These are phyloP conservation scores for Bombardia bombarda DNA, from an alignment of 495 filamentous ascomycete genomes.

Conservation along the genomic window DNA sequence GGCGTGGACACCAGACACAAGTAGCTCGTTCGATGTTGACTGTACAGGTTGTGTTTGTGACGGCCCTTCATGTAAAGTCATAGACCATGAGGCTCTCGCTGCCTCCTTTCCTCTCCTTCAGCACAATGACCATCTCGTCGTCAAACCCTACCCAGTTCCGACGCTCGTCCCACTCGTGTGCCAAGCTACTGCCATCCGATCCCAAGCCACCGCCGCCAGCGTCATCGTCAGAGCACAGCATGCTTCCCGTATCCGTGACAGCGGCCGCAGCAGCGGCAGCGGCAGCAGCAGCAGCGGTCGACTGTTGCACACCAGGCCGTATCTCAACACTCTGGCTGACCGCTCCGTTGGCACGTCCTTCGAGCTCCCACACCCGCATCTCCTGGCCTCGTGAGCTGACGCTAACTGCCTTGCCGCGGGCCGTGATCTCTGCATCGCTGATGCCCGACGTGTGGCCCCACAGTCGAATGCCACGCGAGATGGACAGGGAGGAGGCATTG, in stretches of 20 bases:
- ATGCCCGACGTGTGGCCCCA: slow-evolving; percentile 96
- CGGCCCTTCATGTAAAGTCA: slow-evolving; percentile 71
- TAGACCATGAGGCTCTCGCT: slow-evolving; percentile 76
- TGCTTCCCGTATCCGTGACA: too few species aligned
- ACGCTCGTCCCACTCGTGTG: slow-evolving; percentile 19
- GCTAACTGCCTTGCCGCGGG: slow-evolving; percentile 83
- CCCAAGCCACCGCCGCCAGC: too few species aligned
- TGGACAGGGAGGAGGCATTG: slow-evolving; percentile 52
- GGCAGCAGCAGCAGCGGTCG: not conserved
- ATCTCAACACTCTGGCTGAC: slow-evolving; percentile 34
- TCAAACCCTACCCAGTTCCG: slow-evolving; percentile 80
- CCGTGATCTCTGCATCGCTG: slow-evolving; percentile 75
- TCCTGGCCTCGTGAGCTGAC: slow-evolving; percentile 77
- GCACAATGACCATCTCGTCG: slow-evolving; percentile 83
- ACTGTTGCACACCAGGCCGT: slow-evolving; percentile 27
- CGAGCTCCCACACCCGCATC: slow-evolving; percentile 89
- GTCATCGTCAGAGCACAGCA: too few species aligned
- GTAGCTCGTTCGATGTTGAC: too few species aligned
- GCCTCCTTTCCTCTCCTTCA: slow-evolving; percentile 61
- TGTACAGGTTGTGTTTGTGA: too few species aligned
- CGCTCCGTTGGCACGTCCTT: slow-evolving; percentile 49
- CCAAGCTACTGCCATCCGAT: not conserved
- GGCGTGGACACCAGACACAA: too few species aligned
- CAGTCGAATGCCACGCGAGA: slow-evolving; percentile 68
- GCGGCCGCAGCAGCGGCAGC: slow-evolving; percentile 6